These are phyloP conservation scores for Jaapia argillacea DNA, from an alignment of 768 basidiomycete genomes.

Conservation along the genomic window DNA sequence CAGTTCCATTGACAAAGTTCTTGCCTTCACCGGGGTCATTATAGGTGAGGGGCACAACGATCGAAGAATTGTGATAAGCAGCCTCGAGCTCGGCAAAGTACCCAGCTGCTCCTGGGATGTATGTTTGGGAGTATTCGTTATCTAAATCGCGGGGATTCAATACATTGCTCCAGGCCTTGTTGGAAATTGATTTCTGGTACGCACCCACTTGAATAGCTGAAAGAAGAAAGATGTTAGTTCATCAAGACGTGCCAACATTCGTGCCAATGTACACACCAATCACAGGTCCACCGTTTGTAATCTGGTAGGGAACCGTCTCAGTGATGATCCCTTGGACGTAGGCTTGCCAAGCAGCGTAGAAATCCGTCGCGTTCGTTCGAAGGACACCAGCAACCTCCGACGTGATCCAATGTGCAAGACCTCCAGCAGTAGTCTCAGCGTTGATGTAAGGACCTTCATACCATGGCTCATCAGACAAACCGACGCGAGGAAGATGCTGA, in stretches of 20 bases:
- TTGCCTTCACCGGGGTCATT: slow-evolving; percentile 51
- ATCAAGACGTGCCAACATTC: slow-evolving; percentile 12
- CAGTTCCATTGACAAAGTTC: slow-evolving; percentile 67
- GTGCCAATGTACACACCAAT: slow-evolving; percentile 40
- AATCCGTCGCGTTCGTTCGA: slow-evolving; percentile 69
- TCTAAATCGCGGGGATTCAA: slow-evolving; percentile 28
- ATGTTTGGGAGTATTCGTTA: slow-evolving; percentile 61
- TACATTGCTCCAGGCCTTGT: not conserved
- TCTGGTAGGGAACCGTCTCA: slow-evolving; percentile 53
- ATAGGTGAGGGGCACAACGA: slow-evolving; percentile 65
- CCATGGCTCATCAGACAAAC: not conserved
- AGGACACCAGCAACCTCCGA: slow-evolving; percentile 52
- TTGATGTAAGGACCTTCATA: slow-evolving; percentile 40
- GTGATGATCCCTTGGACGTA: slow-evolving; percentile 62
- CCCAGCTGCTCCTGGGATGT: slow-evolving; percentile 26
- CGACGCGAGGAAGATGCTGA: not conserved
- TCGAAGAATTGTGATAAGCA: slow-evolving; percentile 41
- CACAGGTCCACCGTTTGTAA: slow-evolving; percentile 64
- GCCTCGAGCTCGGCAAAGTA: slow-evolving; percentile 58
- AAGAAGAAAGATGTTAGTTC: too few relatives aligned
- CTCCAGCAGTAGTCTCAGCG: slow-evolving; percentile 74
- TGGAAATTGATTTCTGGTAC: too few relatives aligned
- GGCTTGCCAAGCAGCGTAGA: slow-evolving; percentile 56
- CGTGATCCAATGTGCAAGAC: slow-evolving; percentile 62
- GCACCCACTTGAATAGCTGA: too few relatives aligned